phyloP scores from a whole-genome alignment of 805 yeast genomes.

The Kockiozyma suomiensis region DNA sequence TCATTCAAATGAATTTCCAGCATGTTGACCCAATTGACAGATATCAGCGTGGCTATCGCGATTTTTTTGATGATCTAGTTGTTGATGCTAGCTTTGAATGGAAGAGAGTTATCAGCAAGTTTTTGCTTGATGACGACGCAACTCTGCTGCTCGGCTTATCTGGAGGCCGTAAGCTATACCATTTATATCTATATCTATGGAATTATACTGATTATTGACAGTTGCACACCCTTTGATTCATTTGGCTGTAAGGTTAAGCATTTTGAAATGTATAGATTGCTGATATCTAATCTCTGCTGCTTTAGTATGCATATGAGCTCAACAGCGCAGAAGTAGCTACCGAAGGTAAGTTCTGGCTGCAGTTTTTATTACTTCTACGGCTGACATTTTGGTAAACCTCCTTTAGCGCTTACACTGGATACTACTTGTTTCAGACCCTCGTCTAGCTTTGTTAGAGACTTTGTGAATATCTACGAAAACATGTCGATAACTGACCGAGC shows the following conservation, averaged over 20 bases:
- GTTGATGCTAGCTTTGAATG: constrained; percentile 42
- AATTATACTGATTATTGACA: constrained; percentile 3
- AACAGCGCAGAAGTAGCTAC: constrained; percentile 43
- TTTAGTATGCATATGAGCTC: constrained; percentile 42
- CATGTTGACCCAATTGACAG: neutral
- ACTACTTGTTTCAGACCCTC: constrained; percentile 9
- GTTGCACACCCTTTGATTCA: constrained; percentile 43
- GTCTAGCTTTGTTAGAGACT: constrained; percentile 10
- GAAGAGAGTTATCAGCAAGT: constrained; percentile 39
- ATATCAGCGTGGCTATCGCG: constrained; percentile 44
- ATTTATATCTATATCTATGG: neutral
- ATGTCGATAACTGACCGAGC: constrained; percentile 4
- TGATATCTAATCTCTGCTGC: neutral
- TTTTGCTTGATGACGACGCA: constrained; percentile 32
- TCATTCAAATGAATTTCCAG: neutral
- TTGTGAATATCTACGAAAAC: constrained; percentile 5
- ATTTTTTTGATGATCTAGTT: constrained; percentile 45
- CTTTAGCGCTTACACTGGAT: constrained; percentile 22
- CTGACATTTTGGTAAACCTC: neutral
- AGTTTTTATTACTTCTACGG: neutral
- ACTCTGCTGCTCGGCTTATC: constrained; percentile 30
- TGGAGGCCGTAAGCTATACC: constrained; percentile 24
- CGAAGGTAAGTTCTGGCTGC: constrained; percentile 35
- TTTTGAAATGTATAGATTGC: neutral
- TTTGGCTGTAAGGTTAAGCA: constrained; percentile 35